Conservation (phyloP, 768 basidiomycete species). For the Tricholoma matsutake region DNA sequence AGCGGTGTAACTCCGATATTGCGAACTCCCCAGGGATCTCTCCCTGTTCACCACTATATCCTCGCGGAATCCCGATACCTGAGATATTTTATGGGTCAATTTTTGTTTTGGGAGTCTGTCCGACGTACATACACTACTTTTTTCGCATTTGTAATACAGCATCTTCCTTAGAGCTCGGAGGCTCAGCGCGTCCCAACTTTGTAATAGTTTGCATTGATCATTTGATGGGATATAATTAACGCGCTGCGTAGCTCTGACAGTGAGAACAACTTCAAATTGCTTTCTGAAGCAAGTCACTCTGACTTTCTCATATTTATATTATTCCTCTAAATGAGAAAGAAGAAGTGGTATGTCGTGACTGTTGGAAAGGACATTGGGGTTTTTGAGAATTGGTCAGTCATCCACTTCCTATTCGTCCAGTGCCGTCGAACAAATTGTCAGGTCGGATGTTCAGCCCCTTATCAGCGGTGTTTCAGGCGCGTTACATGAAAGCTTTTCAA, state of each 20-base stretch:
- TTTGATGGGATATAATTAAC: neutral
- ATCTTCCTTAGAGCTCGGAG: neutral
- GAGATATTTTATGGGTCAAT: neutral
- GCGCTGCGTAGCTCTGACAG: neutral
- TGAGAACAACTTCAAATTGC: neutral
- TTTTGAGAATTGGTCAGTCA: slow-evolving; percentile 35
- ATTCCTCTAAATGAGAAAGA: slow-evolving; percentile 26
- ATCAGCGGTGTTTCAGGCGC: slow-evolving; percentile 42
- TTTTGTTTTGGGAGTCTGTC: neutral
- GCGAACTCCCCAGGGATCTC: neutral
- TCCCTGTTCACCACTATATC: neutral
- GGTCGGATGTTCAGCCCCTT: slow-evolving; percentile 44
- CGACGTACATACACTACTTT: neutral
- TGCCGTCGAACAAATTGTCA: slow-evolving; percentile 15
- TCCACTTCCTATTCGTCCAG: neutral
- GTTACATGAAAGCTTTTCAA: slow-evolving; percentile 39
- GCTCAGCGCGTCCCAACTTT: too few relatives aligned
- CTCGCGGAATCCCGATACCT: slow-evolving; percentile 3
- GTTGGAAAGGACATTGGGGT: slow-evolving; percentile 37
- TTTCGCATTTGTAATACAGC: neutral
- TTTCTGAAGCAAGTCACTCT: neutral
- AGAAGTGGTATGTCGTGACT: slow-evolving; percentile 42
- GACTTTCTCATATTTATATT: neutral
- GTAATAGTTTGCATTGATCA: too few relatives aligned
- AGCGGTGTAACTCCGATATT: slow-evolving; percentile 55